Conservation (phyloP, 345 rosid species). For the Eucalyptus viminalis region DNA sequence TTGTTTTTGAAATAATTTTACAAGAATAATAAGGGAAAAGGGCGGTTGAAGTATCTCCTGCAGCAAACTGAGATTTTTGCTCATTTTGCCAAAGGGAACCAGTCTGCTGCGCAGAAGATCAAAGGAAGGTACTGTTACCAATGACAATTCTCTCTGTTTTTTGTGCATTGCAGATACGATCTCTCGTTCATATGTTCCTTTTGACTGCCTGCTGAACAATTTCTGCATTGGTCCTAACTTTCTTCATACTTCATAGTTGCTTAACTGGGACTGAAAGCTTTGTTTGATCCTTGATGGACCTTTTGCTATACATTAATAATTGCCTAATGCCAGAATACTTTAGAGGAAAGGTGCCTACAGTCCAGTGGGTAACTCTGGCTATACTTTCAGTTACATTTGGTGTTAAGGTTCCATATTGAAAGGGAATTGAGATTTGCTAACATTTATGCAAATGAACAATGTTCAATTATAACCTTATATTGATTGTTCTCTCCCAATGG, state of each 20-base stretch:
- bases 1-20: conserved; percentile 1
- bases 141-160: background rate
- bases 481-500: background rate
- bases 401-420: background rate
- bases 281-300: background rate
- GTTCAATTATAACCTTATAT: background rate
- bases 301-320: background rate
- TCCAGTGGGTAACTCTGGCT: background rate
- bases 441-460: background rate
- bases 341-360: background rate
- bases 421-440: background rate
- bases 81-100: conserved; percentile 88
- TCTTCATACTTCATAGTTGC: background rate
- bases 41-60: conserved; percentile 80
- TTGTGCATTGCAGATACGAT: background rate
- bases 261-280: background rate
- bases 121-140: conserved; percentile 63
- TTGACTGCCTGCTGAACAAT: background rate
- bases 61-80: conserved; percentile 98
- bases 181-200: background rate
- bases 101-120: conserved; percentile 51
- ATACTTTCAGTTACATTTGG: background rate
- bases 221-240: background rate
- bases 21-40: conserved; percentile 85
- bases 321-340: background rate